These are phyloP conservation scores for Isoetes taiwanensis DNA, from an alignment of 75 land plant species.

Conservation along the genomic window DNA sequence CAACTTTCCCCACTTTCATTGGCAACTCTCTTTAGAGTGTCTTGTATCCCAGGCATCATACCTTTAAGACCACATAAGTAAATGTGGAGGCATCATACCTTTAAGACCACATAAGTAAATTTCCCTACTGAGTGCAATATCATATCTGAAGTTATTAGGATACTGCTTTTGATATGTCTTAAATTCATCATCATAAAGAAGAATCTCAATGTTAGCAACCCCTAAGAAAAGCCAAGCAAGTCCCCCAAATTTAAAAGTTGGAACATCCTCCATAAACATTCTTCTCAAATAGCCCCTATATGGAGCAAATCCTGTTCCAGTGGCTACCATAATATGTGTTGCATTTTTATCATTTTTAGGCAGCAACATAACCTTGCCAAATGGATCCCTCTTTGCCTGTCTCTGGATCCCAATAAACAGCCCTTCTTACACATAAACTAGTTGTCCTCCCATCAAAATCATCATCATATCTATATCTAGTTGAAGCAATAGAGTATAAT, in stretches of 20 bases:
- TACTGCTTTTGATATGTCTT: slow-evolving; percentile 45
- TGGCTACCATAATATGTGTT: slow-evolving; percentile 95
- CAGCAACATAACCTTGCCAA: slow-evolving; percentile 78
- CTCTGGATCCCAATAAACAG: slow-evolving; percentile 81
- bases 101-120: slow-evolving; percentile 77
- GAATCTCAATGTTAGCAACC: slow-evolving; percentile 84
- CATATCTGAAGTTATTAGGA: slow-evolving; percentile 79
- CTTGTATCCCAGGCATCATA: slow-evolving; percentile 98
- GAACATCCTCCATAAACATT: slow-evolving; percentile 84
- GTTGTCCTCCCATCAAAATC: slow-evolving; percentile 83
- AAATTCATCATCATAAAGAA: slow-evolving; percentile 86
- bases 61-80: slow-evolving; percentile 94
- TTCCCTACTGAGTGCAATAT: slow-evolving; percentile 81
- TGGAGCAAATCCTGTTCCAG: slow-evolving; percentile 94
- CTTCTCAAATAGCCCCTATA: slow-evolving; percentile 78
- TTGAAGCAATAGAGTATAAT: slow-evolving; percentile 94
- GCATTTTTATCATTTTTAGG: slow-evolving; percentile 75
- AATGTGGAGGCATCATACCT: slow-evolving; percentile 80
- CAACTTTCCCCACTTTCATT: slow-evolving; percentile 74
- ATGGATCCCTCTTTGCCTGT: slow-evolving; percentile 93
- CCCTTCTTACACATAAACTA: slow-evolving; percentile 79
- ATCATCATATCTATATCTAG: slow-evolving; percentile 92
- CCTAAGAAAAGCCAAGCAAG: slow-evolving; percentile 96
- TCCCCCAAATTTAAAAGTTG: slow-evolving; percentile 54
- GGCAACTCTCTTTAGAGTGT: slow-evolving; percentile 77